Base-by-base conservation (phyloP, 1,284 basidiomycete genomes). In the Tilletia indica region DNA sequence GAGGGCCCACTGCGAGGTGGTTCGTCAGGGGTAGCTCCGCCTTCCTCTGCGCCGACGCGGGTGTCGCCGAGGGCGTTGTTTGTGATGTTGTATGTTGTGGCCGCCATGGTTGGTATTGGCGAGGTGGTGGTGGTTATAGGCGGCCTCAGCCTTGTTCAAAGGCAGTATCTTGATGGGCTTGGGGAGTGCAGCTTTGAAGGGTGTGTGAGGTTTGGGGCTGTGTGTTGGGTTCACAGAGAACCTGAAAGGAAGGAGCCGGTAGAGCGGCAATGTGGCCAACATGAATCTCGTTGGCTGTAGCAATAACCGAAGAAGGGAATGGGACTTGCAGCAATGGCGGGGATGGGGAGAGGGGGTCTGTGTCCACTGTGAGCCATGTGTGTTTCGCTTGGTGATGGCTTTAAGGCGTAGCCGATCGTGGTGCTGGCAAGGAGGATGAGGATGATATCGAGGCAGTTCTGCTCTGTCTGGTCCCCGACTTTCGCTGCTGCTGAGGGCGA, bases 361-460 rank as follows among this genome's bases (percentile, higher is more conserved):
- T 31, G 25, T 31, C 25, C 25, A 31, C 25, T 31, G 25, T 31
- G 25, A 31, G 25, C 25, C 25, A 31, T 31, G 25, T 31, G 25
- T 31, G 25, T 31, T 31, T 31, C 25, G 25, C 25, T 31, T 31
- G 25, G 25, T 31, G 25, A 31, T 31, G 25, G 25, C 25, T 31
- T 31, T 31, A 31, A 31, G 25, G 25, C 25, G 25, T 31, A 31
- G 25, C 25, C 25, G 25, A 31, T 31, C 25, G 25, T 31, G 25
- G 25, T 31, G 25, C 25, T 31, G 25, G 25, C 25, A 31, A 31
- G 25, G 25, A 31, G 25, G 25, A 31, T 31, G 25, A 31, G 25
- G 81, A 97, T 31, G 25, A 31, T 31, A 31, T 31, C 25, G 25
- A 31, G 25, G 25, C 25, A 31, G 25, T 31, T 31, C 25, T 31